These are phyloP conservation scores for Suillus placidus DNA, from an alignment of 768 basidiomycete genomes.

Conservation along the genomic window DNA sequence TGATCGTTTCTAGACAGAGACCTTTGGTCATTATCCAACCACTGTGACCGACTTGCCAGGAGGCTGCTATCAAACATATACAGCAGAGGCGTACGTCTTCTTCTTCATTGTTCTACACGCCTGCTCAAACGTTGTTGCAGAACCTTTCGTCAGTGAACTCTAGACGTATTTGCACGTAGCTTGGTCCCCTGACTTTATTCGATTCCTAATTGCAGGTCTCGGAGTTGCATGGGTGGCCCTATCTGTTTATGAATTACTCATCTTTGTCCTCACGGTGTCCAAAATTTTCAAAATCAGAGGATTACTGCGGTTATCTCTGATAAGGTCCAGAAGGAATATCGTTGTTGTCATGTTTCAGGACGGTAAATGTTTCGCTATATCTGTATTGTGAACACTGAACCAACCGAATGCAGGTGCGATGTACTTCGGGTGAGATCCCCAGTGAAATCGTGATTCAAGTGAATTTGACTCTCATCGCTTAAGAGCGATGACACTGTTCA, in stretches of 20 bases:
- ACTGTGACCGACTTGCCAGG: background rate
- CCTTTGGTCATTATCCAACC: background rate
- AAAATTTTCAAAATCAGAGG: background rate
- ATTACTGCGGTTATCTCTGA: background rate
- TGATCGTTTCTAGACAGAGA: background rate
- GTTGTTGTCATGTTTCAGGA: background rate
- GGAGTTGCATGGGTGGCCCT: background rate
- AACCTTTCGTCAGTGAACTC: background rate
- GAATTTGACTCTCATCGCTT: background rate
- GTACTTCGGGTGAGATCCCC: background rate
- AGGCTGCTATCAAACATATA: background rate
- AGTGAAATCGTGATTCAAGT: background rate
- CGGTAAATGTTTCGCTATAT: background rate
- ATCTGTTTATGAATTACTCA: background rate
- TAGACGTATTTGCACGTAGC: background rate
- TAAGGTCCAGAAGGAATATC: background rate
- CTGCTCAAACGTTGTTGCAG: background rate
- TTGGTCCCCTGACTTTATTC: background rate
- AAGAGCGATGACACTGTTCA: background rate
- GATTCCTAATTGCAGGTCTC: background rate
- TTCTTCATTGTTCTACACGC: background rate
- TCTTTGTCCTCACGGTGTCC: background rate
- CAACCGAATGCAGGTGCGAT: background rate
- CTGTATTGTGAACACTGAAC: background rate
- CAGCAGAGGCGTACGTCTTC: background rate